Conservation (phyloP, 805 yeast species). For the Pichia thaimueangensis region DNA sequence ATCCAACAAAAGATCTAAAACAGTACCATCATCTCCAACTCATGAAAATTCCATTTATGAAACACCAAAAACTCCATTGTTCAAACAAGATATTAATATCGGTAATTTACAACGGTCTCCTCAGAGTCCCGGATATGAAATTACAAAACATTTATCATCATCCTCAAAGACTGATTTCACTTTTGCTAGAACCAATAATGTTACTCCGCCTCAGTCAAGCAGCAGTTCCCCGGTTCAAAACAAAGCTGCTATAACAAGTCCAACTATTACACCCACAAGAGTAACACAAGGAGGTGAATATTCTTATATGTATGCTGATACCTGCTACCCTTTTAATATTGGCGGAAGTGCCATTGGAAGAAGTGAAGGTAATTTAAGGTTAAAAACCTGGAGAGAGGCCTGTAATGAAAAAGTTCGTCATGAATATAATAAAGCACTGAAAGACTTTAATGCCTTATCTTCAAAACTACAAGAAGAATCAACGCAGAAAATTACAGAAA, state of each 20-base stretch:
- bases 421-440: slow-evolving; percentile 34
- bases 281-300: slow-evolving; percentile 20
- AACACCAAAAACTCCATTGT: slow-evolving; percentile 22
- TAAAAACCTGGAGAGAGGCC: slow-evolving; percentile 39
- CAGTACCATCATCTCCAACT: slow-evolving; percentile 29
- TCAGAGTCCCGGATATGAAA: slow-evolving; percentile 14
- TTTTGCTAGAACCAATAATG: slow-evolving; percentile 10
- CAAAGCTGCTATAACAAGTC: slow-evolving; percentile 17
- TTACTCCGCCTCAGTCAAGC: slow-evolving; percentile 26
- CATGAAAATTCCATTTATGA: slow-evolving; percentile 4
- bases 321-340: slow-evolving; percentile 30
- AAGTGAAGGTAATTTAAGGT: slow-evolving; percentile 29
- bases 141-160: not conserved
- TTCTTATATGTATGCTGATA: slow-evolving; percentile 28
- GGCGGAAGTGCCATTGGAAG: slow-evolving; percentile 19
- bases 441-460: slow-evolving; percentile 34
- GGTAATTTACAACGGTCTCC: not conserved
- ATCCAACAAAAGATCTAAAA: slow-evolving; percentile 21
- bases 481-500: not conserved
- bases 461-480: slow-evolving; percentile 13
- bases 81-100: not conserved
- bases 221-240: slow-evolving; percentile 20
- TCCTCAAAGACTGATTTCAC: too few relatives aligned
- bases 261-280: slow-evolving; percentile 13
- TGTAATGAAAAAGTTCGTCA: slow-evolving; percentile 36